phyloP scores from a whole-genome alignment of 192 early-diverging fungal species.

The Allomyces javanicus region DNA sequence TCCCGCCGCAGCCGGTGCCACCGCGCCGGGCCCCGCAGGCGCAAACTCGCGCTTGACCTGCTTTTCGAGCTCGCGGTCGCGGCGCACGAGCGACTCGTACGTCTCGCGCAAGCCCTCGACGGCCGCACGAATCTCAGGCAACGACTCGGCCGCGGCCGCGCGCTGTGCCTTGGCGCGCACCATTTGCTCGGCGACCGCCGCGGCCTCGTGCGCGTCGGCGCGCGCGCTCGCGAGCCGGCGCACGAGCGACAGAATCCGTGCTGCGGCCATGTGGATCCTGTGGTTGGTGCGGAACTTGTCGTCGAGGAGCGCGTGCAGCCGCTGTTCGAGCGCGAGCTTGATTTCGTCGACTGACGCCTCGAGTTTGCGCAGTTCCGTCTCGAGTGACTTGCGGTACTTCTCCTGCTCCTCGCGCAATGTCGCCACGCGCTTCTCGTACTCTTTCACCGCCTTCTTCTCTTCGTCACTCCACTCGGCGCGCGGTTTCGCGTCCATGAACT shows the following conservation, averaged over 20 bases:
- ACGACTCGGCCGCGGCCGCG: slow-evolving; percentile 11
- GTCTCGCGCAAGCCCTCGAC: slow-evolving; percentile 28
- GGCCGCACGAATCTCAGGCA: slow-evolving; percentile 38
- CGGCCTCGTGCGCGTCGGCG: slow-evolving; percentile 12
- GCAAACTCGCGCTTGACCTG: slow-evolving; percentile 27
- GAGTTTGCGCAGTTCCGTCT: slow-evolving; percentile 37
- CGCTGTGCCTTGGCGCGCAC: slow-evolving; percentile 23
- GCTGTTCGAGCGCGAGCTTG: slow-evolving; percentile 22
- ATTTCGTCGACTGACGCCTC: slow-evolving; percentile 26
- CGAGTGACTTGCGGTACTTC: slow-evolving; percentile 35
- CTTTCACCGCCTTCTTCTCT: slow-evolving; percentile 30
- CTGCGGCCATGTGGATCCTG: slow-evolving; percentile 22
- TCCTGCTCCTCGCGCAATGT: slow-evolving; percentile 42
- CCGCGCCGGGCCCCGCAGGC: neutral
- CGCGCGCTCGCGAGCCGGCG: slow-evolving; percentile 5
- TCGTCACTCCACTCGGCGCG: slow-evolving; percentile 33
- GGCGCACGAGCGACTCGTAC: slow-evolving; percentile 20
- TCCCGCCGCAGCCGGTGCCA: no score
- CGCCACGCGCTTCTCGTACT: slow-evolving; percentile 41
- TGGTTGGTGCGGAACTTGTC: slow-evolving; percentile 25
- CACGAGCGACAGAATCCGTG: slow-evolving; percentile 25
- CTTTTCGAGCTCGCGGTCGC: slow-evolving; percentile 38
- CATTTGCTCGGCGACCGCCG: slow-evolving; percentile 11
- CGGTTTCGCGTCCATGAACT: slow-evolving; percentile 14
- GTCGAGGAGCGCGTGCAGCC: slow-evolving; percentile 17